Percentiles rank a stretch among this genome's conserved stretches.
These are phyloP conservation scores for Melampsora americana DNA, from an alignment of 1,284 basidiomycete species.

Conservation along the genomic window DNA sequence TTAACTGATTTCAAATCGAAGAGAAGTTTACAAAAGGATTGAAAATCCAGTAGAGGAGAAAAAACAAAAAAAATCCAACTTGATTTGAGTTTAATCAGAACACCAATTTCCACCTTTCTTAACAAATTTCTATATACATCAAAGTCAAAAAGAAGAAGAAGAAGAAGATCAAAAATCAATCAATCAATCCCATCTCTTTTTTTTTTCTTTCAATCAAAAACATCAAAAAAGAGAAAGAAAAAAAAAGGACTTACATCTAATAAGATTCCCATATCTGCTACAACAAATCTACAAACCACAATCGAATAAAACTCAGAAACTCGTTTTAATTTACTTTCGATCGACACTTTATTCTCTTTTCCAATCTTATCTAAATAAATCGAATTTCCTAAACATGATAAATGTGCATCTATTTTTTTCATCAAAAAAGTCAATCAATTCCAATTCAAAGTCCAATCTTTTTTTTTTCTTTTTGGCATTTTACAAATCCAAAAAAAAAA, in stretches of 20 bases:
- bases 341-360: slow-evolving; percentile 62
- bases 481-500: too few species aligned
- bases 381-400: slow-evolving; percentile 68
- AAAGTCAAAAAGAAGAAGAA: too few species aligned
- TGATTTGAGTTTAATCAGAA: too few species aligned
- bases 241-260: slow-evolving; percentile 12
- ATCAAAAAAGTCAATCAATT: slow-evolving; percentile 2
- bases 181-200: too few species aligned
- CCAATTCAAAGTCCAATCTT: neutral
- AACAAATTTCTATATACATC: slow-evolving; percentile 42
- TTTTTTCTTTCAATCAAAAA: neutral
- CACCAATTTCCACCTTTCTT: slow-evolving; percentile 39
- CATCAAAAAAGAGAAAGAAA: slow-evolving; percentile 1
- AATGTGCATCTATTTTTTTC: slow-evolving; percentile 67
- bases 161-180: neutral
- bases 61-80: neutral
- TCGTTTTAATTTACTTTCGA: slow-evolving; percentile 72
- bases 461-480: too few species aligned
- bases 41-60: too few species aligned
- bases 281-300: slow-evolving; percentile 84
- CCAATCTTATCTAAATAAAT: slow-evolving; percentile 58
- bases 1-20: too few species aligned
- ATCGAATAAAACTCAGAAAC: slow-evolving; percentile 85
- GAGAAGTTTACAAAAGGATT: too few species aligned
- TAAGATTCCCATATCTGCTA: slow-evolving; percentile 61